phyloP scores from a whole-genome alignment of 2,329 filamentous ascomycete genomes.

The Atkinsonella texensis region DNA sequence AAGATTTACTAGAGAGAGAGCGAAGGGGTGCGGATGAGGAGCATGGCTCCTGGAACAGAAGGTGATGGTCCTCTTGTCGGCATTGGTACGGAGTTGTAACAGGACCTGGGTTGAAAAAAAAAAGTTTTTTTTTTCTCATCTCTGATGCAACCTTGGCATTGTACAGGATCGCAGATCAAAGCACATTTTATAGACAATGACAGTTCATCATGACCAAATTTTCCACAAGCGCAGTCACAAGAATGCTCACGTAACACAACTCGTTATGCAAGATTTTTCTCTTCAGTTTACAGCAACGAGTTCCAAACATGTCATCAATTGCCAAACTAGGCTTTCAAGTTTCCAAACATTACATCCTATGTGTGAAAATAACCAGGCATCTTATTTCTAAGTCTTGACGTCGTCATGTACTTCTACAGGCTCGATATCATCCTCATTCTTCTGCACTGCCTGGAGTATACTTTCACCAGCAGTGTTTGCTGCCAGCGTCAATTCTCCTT shows the following conservation, averaged over 20 bases:
- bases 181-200: neutral
- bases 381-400: constrained; percentile 15
- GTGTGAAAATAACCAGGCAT: neutral
- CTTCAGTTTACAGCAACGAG: neutral
- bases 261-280: too few relatives aligned
- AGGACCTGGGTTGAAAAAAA: neutral
- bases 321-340: neutral
- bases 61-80: constrained; percentile 4
- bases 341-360: neutral
- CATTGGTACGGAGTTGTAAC: neutral
- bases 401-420: constrained; percentile 24
- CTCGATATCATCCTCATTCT: constrained; percentile 22
- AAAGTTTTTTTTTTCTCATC: neutral
- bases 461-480: constrained; percentile 32
- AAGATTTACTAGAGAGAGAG: constrained; percentile 35
- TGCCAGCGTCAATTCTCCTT: constrained; percentile 24
- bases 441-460: constrained; percentile 25
- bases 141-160: neutral
- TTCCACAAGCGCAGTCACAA: neutral
- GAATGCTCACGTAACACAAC: neutral
- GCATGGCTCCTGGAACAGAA: constrained; percentile 14
- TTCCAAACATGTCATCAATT: neutral
- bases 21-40: constrained; percentile 20
- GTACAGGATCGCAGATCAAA: neutral
- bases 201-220: neutral